Percentiles rank a stretch among this genome's conserved stretches.
These are phyloP conservation scores for Fusarium tanahbumbuense DNA, from an alignment of 2,329 filamentous ascomycete species.

Conservation along the genomic window DNA sequence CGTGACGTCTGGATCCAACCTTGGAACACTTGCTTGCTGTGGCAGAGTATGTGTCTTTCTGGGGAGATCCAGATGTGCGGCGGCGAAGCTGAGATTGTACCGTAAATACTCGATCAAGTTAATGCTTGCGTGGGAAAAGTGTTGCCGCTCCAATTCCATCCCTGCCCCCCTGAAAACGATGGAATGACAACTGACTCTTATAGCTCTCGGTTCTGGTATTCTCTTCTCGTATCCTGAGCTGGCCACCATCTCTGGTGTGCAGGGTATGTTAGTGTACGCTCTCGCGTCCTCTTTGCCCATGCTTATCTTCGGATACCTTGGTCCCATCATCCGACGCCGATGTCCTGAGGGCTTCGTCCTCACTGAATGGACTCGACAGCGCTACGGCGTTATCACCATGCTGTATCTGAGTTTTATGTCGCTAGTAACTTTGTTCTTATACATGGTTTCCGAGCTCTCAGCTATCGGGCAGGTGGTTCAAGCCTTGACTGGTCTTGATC, in stretches of 20 bases:
- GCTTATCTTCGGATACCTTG: constrained; percentile 78
- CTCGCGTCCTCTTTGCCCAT: constrained; percentile 78
- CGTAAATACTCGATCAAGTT: constrained; percentile 97
- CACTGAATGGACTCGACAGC: constrained; percentile 84
- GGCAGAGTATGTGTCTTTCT: constrained; percentile 5
- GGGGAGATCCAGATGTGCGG: constrained; percentile 57
- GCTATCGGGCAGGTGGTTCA: constrained; percentile 83
- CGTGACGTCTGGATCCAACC: constrained; percentile 65
- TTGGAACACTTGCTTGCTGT: constrained; percentile 15
- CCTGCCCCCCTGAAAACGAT: constrained; percentile 35
- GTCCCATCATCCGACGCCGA: constrained; percentile 81
- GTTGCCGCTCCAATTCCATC: constrained; percentile 78
- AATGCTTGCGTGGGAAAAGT: constrained; percentile 99
- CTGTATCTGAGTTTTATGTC: constrained; percentile 83
- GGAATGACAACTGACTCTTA: constrained; percentile 57
- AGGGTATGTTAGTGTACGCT: constrained; percentile 82
- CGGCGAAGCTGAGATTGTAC: constrained; percentile 92
- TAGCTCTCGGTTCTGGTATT: constrained; percentile 86
- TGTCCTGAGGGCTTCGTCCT: constrained; percentile 87
- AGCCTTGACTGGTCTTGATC: constrained; percentile 78
- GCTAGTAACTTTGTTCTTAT: constrained; percentile 83
- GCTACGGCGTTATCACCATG: constrained; percentile 76
- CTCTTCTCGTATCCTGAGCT: constrained; percentile 86
- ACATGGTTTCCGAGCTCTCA: constrained; percentile 88
- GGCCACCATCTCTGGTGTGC: constrained; percentile 80